phyloP scores from a whole-genome alignment of 176 grass and related monocot species.

The Phragmites australis region DNA sequence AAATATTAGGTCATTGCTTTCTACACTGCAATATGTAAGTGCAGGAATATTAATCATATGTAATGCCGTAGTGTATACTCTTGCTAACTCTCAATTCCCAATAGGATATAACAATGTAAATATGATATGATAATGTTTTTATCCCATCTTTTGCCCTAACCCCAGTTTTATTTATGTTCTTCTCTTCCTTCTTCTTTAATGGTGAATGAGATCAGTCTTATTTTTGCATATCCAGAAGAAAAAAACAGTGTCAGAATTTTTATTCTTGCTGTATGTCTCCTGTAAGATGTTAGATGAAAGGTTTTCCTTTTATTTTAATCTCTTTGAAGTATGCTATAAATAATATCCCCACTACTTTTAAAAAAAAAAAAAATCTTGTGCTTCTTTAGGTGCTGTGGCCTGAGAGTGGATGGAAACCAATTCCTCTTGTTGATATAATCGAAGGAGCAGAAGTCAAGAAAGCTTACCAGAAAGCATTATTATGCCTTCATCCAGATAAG shows the following conservation, averaged over 20 bases:
- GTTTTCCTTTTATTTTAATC: not conserved
- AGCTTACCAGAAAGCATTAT: conserved; percentile 84
- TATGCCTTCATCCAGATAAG: conserved; percentile 96
- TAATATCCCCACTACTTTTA: not conserved
- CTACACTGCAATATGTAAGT: conserved; percentile 93
- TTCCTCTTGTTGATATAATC: conserved; percentile 90
- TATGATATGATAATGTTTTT: not conserved
- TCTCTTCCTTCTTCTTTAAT: conserved; percentile 1
- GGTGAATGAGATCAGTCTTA: not conserved
- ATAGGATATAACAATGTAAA: not conserved
- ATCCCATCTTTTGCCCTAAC: not conserved
- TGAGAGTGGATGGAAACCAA: conserved; percentile 83
- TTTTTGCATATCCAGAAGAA: not conserved
- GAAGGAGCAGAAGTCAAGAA: conserved; percentile 86
- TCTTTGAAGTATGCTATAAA: conserved; percentile 16
- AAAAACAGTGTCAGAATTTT: not conserved
- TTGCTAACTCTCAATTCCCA: not conserved
- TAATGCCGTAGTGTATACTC: conserved; percentile 3
- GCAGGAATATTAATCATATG: conserved; percentile 37
- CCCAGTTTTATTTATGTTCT: conserved; percentile 10
- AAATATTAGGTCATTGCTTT: conserved; percentile 97
- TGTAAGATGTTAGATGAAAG: not conserved
- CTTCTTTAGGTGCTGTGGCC: conserved; percentile 76
- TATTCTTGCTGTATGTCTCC: conserved; percentile 5
- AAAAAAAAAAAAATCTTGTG: not conserved